These are phyloP conservation scores for Wickerhamomyces xylosicus DNA, from an alignment of 805 yeast species.

Conservation along the genomic window DNA sequence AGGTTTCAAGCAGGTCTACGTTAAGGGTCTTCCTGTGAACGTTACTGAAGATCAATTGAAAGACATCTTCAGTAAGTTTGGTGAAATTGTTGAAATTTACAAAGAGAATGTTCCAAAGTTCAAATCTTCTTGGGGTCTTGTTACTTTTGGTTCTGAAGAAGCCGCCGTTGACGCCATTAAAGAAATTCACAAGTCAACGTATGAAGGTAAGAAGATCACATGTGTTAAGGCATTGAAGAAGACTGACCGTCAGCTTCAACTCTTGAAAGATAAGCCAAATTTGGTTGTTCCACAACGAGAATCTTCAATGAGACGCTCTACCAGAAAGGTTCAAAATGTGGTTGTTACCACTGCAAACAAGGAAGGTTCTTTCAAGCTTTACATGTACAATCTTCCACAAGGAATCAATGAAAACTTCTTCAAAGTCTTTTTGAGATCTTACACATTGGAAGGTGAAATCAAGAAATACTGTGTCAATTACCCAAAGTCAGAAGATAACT, in stretches of 20 bases:
- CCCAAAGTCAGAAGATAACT: constrained; percentile 5
- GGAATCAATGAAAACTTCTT: constrained; percentile 18
- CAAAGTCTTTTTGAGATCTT: constrained; percentile 16
- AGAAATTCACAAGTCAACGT: constrained; percentile 18
- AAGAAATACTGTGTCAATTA: constrained; percentile 11
- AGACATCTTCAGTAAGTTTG: constrained; percentile 34
- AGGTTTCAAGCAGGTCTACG: constrained; percentile 27
- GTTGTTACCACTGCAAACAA: not conserved
- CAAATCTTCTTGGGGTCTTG: constrained; percentile 32
- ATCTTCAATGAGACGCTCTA: not conserved
- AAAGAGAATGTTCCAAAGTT: constrained; percentile 34
- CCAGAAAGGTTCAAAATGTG: not conserved
- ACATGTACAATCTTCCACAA: constrained; percentile 18
- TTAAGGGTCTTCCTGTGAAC: constrained; percentile 34
- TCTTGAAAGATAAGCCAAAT: not conserved
- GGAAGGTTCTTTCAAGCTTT: constrained; percentile 6
- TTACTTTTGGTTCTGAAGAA: constrained; percentile 34
- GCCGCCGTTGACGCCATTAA: constrained; percentile 35
- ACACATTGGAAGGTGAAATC: constrained; percentile 13
- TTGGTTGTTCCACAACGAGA: not conserved
- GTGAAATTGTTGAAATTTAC: constrained; percentile 39
- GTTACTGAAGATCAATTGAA: constrained; percentile 30
- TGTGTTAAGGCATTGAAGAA: constrained; percentile 21
- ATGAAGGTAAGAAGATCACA: constrained; percentile 19
- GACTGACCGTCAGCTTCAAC: constrained; percentile 10